Evolutionary conservation across 768 basidiomycete species (phyloP), one percentile per base, ranked within the genome.

Genomic region (Termitomyces sp.): DNA sequence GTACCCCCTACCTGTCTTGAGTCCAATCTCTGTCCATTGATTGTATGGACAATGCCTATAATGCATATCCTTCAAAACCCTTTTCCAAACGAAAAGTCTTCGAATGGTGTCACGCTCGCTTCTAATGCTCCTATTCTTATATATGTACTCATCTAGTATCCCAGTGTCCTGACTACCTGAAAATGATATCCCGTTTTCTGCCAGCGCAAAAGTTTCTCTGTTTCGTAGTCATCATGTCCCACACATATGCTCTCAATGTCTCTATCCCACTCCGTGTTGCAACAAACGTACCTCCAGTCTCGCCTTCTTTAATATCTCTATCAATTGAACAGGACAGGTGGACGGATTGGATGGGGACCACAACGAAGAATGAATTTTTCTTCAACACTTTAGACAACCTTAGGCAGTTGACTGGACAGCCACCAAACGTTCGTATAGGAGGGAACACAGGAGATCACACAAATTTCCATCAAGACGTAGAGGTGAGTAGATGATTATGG

Each of bases 311-410:
- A 8, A 61, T 88, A 19, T 84, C 83, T 0, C 79, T 88, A 60
- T 88, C 85, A 32, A 79, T 88, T 53, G 87, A 87, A 64, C 81
- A 86, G 66, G 86, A 88, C 61, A 73, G 82, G 30, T 88, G 85
- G 85, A 71, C 75, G 10, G 85, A 87, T 58, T 89, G 86, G 86
- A 70, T 68, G 16, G 86, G 87, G 2, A 68, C 69, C 14, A 74
- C 73, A 5, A 68, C 74, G 0, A 72, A 70, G 19, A 87, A 89
- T 62, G 56, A 74, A 17, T 88, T 86, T 66, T 80, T 83, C 56
- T 76, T 75, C 73, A 85, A 82, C 58, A 76, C 79, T 10, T 72
- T 88, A 44, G 70, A 79, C 51, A 85, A 85, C 64, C 66, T 85
- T 54, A 78, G 70, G 27, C 59, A 66, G 19, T 69, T 85, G 28